phyloP scores from a whole-genome alignment of 306 rosid genomes.

The Rosa multiflora region DNA sequence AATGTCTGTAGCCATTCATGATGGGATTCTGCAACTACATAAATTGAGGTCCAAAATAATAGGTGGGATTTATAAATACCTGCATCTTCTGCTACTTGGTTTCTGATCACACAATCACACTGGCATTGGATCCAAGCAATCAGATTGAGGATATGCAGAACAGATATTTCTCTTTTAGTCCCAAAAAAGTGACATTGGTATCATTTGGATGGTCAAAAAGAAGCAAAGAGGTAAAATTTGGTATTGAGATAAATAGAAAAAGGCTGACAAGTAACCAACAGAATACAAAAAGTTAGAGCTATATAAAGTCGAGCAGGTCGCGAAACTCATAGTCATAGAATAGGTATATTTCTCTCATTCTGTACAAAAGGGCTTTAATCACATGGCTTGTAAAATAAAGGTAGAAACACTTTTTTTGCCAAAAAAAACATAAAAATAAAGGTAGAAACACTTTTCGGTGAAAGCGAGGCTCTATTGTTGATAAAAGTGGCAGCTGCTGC shows the following conservation, averaged over 20 bases:
- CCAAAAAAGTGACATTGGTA: background rate
- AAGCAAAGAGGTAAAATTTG: background rate
- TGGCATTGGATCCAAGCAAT: background rate
- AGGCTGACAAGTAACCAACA: background rate
- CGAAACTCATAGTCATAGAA: background rate
- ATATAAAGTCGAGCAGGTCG: background rate
- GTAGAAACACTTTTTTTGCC: background rate
- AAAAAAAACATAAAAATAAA: background rate
- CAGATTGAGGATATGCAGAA: background rate
- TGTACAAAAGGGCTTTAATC: background rate
- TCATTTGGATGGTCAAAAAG: constrained; percentile 14
- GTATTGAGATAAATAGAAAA: background rate
- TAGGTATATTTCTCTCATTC: background rate
- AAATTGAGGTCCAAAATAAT: background rate
- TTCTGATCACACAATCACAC: constrained; percentile 1
- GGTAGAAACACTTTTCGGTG: constrained; percentile 4
- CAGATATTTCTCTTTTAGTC: background rate
- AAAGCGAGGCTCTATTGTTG: background rate
- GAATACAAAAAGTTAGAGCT: constrained; percentile 2
- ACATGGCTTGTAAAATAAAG: constrained; percentile 6
- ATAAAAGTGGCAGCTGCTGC: background rate
- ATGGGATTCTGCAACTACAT: background rate
- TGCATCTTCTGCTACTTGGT: constrained; percentile 11
- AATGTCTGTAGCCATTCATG: background rate
- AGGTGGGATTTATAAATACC: background rate